Evolutionary conservation across 345 rosid genomes (phyloP).

Genomic region (Melaleuca quinquenervia): DNA sequence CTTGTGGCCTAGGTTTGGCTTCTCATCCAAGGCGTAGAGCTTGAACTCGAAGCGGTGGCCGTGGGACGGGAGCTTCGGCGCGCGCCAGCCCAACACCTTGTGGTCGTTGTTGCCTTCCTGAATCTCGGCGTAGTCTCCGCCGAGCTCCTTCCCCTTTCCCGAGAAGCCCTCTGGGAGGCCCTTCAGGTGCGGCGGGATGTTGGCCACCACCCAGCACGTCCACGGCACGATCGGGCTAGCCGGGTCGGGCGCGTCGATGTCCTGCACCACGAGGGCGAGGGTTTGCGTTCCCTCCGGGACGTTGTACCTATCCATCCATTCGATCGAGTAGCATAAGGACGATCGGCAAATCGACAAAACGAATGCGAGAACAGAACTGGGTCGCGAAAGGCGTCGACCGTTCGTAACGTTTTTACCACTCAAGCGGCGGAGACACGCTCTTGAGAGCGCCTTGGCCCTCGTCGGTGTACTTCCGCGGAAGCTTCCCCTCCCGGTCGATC

Average conservation of each 20-base stretch:
- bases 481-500: constrained; percentile 41
- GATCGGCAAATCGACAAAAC: neutral
- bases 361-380: neutral
- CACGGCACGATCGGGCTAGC: constrained; percentile 53
- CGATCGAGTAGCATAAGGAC: constrained; percentile 13
- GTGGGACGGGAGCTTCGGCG: constrained; percentile 41
- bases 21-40: constrained; percentile 58
- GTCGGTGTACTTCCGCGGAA: constrained; percentile 58
- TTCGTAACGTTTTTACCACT: constrained; percentile 7
- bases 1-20: constrained; percentile 49
- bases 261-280: constrained; percentile 71
- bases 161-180: constrained; percentile 73
- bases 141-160: constrained; percentile 34
- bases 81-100: constrained; percentile 78
- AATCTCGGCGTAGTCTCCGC: constrained; percentile 24
- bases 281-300: constrained; percentile 55
- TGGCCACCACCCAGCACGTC: constrained; percentile 67
- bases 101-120: constrained; percentile 66
- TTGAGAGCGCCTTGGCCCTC: constrained; percentile 67
- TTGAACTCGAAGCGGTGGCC: constrained; percentile 61
- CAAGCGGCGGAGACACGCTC: constrained; percentile 53
- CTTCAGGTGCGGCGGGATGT: constrained; percentile 52
- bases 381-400: neutral
- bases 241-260: constrained; percentile 72
- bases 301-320: constrained; percentile 75